Conservation (phyloP, 331 rosid genomes). For the Stylosanthes scabra region DNA sequence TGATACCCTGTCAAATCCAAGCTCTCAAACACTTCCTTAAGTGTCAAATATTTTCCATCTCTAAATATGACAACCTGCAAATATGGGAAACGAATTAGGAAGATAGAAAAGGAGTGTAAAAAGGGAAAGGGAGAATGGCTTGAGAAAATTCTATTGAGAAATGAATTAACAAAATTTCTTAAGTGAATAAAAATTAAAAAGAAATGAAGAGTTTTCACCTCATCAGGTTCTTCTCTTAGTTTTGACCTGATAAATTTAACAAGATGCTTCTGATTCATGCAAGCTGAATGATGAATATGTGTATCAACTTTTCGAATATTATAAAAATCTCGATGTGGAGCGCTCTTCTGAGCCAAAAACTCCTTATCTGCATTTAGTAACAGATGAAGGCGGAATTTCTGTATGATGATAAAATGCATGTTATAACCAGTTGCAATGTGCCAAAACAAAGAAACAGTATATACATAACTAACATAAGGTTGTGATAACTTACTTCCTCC, state of each 20-base stretch:
- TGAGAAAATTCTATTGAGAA: not conserved
- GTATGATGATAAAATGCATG: conserved; percentile 49
- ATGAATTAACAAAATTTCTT: conserved; percentile 10
- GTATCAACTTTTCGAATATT: conserved; percentile 87
- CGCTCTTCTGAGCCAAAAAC: conserved; percentile 75
- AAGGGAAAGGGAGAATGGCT: not conserved
- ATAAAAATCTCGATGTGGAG: conserved; percentile 90
- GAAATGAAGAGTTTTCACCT: conserved; percentile 47
- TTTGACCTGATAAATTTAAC: conserved; percentile 79
- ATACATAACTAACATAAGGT: conserved; percentile 11
- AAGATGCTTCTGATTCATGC: conserved; percentile 96
- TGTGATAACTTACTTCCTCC: conserved; percentile 67
- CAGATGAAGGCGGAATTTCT: conserved; percentile 91
- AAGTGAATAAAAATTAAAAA: not conserved
- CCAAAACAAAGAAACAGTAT: conserved; percentile 22
- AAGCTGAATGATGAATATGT: conserved; percentile 93
- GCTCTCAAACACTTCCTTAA: conserved; percentile 88
- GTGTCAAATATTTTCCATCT: conserved; percentile 93
- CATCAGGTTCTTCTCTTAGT: conserved; percentile 80
- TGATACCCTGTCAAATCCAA: conserved; percentile 85
- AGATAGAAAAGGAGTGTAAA: conserved; percentile 27
- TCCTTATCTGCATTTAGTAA: conserved; percentile 70
- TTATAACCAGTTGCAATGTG: conserved; percentile 41
- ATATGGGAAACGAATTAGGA: conserved; percentile 43
- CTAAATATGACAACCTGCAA: conserved; percentile 88